Conservation (phyloP, 352 stramenopile species). For the Phytophthora lateralis region DNA sequence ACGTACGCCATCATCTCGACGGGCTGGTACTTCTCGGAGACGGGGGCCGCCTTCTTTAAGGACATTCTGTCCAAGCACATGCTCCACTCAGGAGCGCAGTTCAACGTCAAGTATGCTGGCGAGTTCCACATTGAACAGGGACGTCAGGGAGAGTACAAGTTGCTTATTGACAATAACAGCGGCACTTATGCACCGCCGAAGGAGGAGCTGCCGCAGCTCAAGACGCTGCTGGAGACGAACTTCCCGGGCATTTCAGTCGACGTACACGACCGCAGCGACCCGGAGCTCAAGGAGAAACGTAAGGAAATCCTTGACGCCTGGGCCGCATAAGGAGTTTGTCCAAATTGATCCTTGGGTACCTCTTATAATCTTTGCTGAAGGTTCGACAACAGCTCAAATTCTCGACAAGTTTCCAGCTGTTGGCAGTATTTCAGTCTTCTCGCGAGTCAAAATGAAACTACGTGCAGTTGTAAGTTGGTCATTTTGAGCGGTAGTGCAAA, state of each 20-base stretch:
- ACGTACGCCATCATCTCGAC: slow-evolving; percentile 40
- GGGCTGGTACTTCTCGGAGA: slow-evolving; percentile 50
- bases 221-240: slow-evolving; percentile 35
- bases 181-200: slow-evolving; percentile 39
- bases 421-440: too few species aligned
- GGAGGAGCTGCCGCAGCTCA: slow-evolving; percentile 31
- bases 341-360: neutral
- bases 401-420: too few species aligned
- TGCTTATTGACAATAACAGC: slow-evolving; percentile 49
- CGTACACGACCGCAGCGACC: slow-evolving; percentile 26
- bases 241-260: slow-evolving; percentile 35
- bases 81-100: slow-evolving; percentile 33
- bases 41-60: slow-evolving; percentile 42
- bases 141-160: slow-evolving; percentile 17
- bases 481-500: neutral
- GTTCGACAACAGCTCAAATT: too few species aligned
- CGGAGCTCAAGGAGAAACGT: slow-evolving; percentile 24
- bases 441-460: too few species aligned
- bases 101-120: slow-evolving; percentile 38
- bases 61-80: slow-evolving; percentile 50
- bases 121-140: slow-evolving; percentile 40
- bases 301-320: slow-evolving; percentile 38
- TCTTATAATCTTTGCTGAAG: too few species aligned
- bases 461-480: too few species aligned
- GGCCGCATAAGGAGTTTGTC: slow-evolving; percentile 8